phyloP scores from a whole-genome alignment of 805 yeast genomes.

The Saturnispora dispora region DNA sequence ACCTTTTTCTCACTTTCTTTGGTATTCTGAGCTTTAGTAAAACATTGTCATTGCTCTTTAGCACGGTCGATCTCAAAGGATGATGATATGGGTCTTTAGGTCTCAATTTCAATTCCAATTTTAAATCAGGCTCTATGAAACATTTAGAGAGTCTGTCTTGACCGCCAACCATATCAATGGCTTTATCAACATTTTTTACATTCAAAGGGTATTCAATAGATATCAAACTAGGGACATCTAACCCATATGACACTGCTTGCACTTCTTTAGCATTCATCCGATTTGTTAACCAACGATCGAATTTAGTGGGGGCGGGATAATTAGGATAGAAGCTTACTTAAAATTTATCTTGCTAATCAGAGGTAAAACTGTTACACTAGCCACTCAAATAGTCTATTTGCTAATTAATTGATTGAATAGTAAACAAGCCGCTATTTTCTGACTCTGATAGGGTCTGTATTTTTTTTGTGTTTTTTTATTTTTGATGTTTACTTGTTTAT shows the following conservation, averaged over 20 bases:
- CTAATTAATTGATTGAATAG: background rate
- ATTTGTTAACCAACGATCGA: background rate
- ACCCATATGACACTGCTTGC: conserved; percentile 30
- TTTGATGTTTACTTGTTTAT: background rate
- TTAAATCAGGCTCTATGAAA: conserved; percentile 29
- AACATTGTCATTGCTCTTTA: conserved; percentile 46
- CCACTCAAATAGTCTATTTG: background rate
- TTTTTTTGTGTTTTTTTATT: background rate
- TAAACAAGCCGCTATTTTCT: background rate
- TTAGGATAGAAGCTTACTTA: background rate
- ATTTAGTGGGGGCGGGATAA: background rate
- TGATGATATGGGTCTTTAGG: conserved; percentile 38
- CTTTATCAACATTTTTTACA: conserved; percentile 53
- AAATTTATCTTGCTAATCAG: background rate
- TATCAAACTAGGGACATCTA: conserved; percentile 67
- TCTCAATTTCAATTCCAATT: conserved; percentile 25
- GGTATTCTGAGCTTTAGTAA: conserved; percentile 55
- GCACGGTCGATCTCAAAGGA: conserved; percentile 46
- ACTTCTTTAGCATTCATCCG: conserved; percentile 15
- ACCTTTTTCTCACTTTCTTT: conserved; percentile 36
- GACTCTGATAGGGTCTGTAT: background rate
- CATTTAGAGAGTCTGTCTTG: conserved; percentile 32
- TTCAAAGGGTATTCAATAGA: conserved; percentile 73
- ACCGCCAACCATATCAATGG: conserved; percentile 67
- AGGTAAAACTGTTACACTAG: background rate